Evolutionary conservation across 2,329 filamentous ascomycete genomes (phyloP).

Genomic region (Fusarium sp.): DNA sequence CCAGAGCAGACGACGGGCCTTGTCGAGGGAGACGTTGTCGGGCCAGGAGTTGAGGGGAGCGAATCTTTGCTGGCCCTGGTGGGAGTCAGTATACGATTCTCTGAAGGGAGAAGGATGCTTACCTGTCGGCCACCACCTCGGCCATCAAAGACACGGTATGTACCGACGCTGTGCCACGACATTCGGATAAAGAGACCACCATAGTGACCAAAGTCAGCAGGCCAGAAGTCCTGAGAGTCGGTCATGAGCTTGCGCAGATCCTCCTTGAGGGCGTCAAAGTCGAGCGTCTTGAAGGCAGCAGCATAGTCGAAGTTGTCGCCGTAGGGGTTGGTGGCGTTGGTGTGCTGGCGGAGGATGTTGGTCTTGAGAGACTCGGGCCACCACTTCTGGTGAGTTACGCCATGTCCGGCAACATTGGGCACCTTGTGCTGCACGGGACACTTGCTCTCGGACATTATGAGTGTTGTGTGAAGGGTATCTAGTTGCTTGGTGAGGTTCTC

Average conservation of each 20-base stretch:
- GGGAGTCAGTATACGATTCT: background rate
- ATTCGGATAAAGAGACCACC: slow-evolving; percentile 83
- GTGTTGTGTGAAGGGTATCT: slow-evolving; percentile 8
- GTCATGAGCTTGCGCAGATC: slow-evolving; percentile 78
- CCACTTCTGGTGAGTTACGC: slow-evolving; percentile 29
- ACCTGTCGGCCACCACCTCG: slow-evolving; percentile 76
- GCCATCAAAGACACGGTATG: slow-evolving; percentile 79
- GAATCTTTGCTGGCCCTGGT: slow-evolving; percentile 77
- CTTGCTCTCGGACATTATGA: slow-evolving; percentile 26
- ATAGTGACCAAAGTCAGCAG: slow-evolving; percentile 84
- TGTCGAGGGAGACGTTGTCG: slow-evolving; percentile 82
- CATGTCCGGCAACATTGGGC: slow-evolving; percentile 31
- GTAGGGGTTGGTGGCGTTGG: slow-evolving; percentile 26
- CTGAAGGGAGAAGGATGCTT: slow-evolving; percentile 10
- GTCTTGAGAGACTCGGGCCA: slow-evolving; percentile 38
- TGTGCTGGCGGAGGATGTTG: slow-evolving; percentile 35
- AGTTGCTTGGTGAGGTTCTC: slow-evolving; percentile 17
- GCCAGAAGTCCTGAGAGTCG: slow-evolving; percentile 84
- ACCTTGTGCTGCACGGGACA: slow-evolving; percentile 28
- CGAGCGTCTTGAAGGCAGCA: slow-evolving; percentile 30
- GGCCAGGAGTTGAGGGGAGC: slow-evolving; percentile 86
- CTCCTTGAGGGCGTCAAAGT: slow-evolving; percentile 72
- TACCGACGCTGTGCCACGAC: slow-evolving; percentile 84
- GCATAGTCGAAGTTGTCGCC: slow-evolving; percentile 33
- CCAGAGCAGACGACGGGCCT: slow-evolving; percentile 80